Conservation (phyloP, 345 rosid species). For the Boechera divaricarpa region DNA sequence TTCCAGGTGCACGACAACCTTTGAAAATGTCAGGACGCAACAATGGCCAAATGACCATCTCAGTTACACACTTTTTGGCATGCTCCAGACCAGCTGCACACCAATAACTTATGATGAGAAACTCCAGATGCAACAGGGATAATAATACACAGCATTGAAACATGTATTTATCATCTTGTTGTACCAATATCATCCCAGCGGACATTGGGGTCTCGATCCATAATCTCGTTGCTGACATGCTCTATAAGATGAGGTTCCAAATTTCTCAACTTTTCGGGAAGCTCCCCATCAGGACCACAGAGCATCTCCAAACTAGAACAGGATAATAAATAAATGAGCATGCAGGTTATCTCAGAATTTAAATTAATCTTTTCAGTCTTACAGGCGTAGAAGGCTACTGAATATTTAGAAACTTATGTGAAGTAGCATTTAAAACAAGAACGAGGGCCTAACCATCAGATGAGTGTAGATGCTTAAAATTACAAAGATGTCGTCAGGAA, state of each 20-base stretch:
- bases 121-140: constrained; percentile 27
- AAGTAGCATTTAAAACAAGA: constrained; percentile 13
- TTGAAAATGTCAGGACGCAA: constrained; percentile 92
- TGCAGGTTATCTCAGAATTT: constrained; percentile 7
- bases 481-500: background rate
- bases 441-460: constrained; percentile 12
- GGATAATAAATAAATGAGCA: background rate
- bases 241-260: constrained; percentile 96
- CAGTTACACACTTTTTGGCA: constrained; percentile 98
- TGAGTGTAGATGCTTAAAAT: background rate
- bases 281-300: constrained; percentile 98
- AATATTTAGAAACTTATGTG: background rate
- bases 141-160: constrained; percentile 1
- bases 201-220: constrained; percentile 95
- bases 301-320: constrained; percentile 82
- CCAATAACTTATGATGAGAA: constrained; percentile 41
- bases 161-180: constrained; percentile 30
- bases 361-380: constrained; percentile 10
- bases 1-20: constrained; percentile 99
- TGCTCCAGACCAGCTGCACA: constrained; percentile 94
- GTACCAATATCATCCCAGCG: constrained; percentile 99
- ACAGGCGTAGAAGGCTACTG: constrained; percentile 4
- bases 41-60: constrained; percentile 99
- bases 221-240: constrained; percentile 96
- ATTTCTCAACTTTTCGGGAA: constrained; percentile 92